phyloP scores from a whole-genome alignment of 2,329 filamentous ascomycete species.

The Clonostachys rhizophaga region DNA sequence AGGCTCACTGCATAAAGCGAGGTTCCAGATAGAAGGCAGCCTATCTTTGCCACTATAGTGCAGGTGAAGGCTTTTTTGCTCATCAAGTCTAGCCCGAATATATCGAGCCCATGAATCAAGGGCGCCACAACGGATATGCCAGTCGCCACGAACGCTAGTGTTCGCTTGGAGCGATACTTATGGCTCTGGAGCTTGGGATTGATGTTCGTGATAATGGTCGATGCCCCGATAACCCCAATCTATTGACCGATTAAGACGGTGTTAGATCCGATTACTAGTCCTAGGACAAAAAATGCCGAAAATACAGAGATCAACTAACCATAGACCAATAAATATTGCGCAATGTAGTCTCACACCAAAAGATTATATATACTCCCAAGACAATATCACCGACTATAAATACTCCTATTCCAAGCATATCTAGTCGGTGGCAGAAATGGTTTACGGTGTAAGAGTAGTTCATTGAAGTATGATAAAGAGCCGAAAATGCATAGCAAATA shows the following conservation, averaged over 20 bases:
- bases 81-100: conserved; percentile 28
- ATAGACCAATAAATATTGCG: conserved; percentile 17
- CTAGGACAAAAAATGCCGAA: no score
- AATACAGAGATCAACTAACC: conserved; percentile 13
- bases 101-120: conserved; percentile 26
- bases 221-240: conserved; percentile 23
- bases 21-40: conserved; percentile 27
- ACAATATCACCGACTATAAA: conserved; percentile 33
- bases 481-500: conserved; percentile 27
- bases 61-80: conserved; percentile 28
- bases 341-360: no score
- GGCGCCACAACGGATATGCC: conserved; percentile 30
- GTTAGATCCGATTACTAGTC: no score
- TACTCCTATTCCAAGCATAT: conserved; percentile 30
- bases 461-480: conserved; percentile 30
- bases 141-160: conserved; percentile 27
- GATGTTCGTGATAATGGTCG: conserved; percentile 26
- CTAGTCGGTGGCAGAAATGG: conserved; percentile 27
- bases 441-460: conserved; percentile 28
- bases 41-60: conserved; percentile 28
- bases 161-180: conserved; percentile 24
- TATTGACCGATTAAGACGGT: conserved; percentile 6
- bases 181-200: conserved; percentile 21
- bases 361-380: conserved; percentile 24
- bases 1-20: conserved; percentile 29